These are phyloP conservation scores for Guadua angustifolia DNA, from an alignment of 176 grass and related monocot genomes.

Conservation along the genomic window DNA sequence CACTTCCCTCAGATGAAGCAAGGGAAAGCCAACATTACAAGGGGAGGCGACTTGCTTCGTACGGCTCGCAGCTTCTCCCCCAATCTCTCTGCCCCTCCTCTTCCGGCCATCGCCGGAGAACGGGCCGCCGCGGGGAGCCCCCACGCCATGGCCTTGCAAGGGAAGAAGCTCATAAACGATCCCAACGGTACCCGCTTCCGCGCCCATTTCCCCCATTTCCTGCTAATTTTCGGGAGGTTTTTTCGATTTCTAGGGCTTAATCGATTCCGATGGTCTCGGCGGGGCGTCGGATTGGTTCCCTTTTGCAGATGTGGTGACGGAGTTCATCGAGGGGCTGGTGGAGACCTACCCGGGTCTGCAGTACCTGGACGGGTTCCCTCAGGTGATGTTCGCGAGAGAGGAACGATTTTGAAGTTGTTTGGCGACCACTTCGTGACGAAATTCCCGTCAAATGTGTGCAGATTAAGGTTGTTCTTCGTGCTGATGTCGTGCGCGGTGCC, in stretches of 20 bases:
- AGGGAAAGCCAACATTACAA: slow-evolving; percentile 45
- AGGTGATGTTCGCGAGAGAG: slow-evolving; percentile 51
- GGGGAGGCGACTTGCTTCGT: slow-evolving; percentile 39
- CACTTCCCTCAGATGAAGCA: slow-evolving; percentile 38
- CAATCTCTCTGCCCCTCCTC: slow-evolving; percentile 25
- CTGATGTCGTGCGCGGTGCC: slow-evolving; percentile 63
- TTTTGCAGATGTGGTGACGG: slow-evolving; percentile 87
- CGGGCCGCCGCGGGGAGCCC: not conserved
- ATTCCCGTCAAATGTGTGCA: slow-evolving; percentile 49
- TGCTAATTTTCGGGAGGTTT: slow-evolving; percentile 20
- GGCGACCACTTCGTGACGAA: slow-evolving; percentile 1
- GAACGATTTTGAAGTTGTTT: slow-evolving; percentile 30
- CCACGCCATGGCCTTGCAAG: slow-evolving; percentile 71
- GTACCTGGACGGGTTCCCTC: slow-evolving; percentile 90
- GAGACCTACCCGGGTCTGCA: slow-evolving; percentile 97
- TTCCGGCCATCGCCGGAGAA: slow-evolving; percentile 35
- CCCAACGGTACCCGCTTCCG: slow-evolving; percentile 60
- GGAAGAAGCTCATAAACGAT: slow-evolving; percentile 96
- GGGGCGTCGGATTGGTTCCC: slow-evolving; percentile 14
- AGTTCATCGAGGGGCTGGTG: slow-evolving; percentile 97
- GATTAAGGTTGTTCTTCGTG: slow-evolving; percentile 98
- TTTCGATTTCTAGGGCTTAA: slow-evolving; percentile 53
- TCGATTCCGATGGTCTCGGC: not conserved
- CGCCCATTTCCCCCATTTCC: slow-evolving; percentile 39
- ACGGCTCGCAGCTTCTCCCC: slow-evolving; percentile 35